Percentiles rank a stretch among this genome's conserved stretches.
These are phyloP conservation scores for Lasiodiplodia sp. DNA, from an alignment of 2,329 filamentous ascomycete species.

Conservation along the genomic window DNA sequence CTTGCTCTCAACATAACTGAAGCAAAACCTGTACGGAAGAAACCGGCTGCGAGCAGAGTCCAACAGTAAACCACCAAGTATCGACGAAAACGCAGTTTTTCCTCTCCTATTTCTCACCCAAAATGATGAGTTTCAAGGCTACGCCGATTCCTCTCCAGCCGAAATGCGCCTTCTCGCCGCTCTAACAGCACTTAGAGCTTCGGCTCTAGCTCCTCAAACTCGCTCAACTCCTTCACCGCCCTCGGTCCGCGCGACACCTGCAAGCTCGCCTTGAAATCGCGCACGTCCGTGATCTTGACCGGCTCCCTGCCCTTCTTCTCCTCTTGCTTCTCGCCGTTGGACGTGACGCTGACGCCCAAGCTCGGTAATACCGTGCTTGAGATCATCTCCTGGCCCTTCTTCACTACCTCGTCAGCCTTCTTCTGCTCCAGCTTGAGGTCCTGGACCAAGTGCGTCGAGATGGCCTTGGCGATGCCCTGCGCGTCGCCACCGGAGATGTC, in stretches of 20 bases:
- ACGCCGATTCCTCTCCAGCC: not conserved
- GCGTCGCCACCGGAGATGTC: slow-evolving; percentile 55
- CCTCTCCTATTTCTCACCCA: not conserved
- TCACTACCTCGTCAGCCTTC: slow-evolving; percentile 57
- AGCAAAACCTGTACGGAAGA: not conserved
- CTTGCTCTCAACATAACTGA: not conserved
- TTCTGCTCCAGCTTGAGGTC: slow-evolving; percentile 57
- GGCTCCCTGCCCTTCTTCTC: slow-evolving; percentile 45
- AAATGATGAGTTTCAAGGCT: not conserved
- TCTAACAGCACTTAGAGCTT: slow-evolving; percentile 68
- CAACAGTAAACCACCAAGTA: not conserved
- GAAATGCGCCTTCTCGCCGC: not conserved
- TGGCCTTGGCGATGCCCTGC: slow-evolving; percentile 57
- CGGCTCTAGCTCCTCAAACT: slow-evolving; percentile 84
- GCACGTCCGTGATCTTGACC: slow-evolving; percentile 76
- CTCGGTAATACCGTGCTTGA: slow-evolving; percentile 52
- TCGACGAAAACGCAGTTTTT: not conserved
- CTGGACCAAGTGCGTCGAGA: slow-evolving; percentile 57
- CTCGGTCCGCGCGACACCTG: slow-evolving; percentile 74
- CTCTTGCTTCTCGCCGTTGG: slow-evolving; percentile 45
- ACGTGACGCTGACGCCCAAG: slow-evolving; percentile 51
- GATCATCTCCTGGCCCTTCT: slow-evolving; percentile 59
- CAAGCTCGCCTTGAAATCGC: slow-evolving; percentile 79
- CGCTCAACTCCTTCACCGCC: slow-evolving; percentile 76
- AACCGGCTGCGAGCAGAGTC: not conserved